Evolutionary conservation across 371 early-diverging fungal species (phyloP), one percentile per base, ranked within the genome.

Genomic region (Mycotypha africana): DNA sequence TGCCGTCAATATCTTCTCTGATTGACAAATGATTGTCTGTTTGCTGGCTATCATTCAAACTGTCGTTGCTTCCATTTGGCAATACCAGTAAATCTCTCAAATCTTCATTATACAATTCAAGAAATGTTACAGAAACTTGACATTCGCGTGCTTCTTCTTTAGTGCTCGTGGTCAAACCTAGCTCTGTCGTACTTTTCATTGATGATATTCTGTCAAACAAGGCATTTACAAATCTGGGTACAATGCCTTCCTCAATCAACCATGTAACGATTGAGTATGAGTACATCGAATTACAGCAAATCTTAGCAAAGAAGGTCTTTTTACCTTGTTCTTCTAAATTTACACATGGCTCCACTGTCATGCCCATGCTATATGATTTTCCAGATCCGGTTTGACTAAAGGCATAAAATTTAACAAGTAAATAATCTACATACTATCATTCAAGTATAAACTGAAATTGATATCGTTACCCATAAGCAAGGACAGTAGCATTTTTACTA

Each of bases 341-440:
- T 5, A 34, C 11, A 26, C 40, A 30, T 28, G 24, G 11, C 49
- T 61, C 42, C 60, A 73, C 47, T 24, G 74, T 79, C 22, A 88
- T 89, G 37, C 92, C 91, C 93, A 99, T 95, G n/a, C 93, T 97
- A 60, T 89, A 91, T 0, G 98, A 95, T 70, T 99, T 99, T 34
- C 95, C 95, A 34, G 74, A 67, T 24, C 79, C 76, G 8, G 68
- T 72, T 66, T 67, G 66, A 34, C 67, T 68, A 47, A n/a, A n/a
- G n/a, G n/a, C n/a, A n/a, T n/a, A n/a, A n/a, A n/a, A n/a, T n/a
- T n/a, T n/a, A n/a, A n/a, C n/a, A n/a, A n/a, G n/a, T n/a, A n/a
- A n/a, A n/a, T n/a, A n/a, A n/a, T n/a, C n/a, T n/a, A n/a, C n/a
- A 21, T 35, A 21, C 24, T 36, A 30, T 12, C 26, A n/a, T n/a